Base-by-base conservation (phyloP, 768 basidiomycete genomes). In the Lactarius hengduanensis region DNA sequence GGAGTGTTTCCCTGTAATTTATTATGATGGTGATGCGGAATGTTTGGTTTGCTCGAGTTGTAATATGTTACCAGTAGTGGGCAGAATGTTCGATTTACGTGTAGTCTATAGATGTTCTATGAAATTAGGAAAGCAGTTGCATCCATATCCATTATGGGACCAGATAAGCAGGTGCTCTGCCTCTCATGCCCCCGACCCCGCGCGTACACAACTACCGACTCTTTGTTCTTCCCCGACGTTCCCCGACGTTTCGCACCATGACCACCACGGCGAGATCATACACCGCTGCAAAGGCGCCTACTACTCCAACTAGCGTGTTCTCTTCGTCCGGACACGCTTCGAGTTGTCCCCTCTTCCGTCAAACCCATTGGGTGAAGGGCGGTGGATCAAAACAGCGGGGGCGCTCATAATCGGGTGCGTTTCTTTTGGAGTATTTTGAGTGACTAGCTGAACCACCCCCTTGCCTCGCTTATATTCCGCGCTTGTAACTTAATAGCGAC, bases 401-500 rank as follows among this genome's bases (percentile, higher is more conserved):
- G 89, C 88, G 0, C 79, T 92, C 65, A 82, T 92, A 55, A 92
- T 92, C 68, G 91, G 91, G 90, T 88, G 65, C 59, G 80, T 78
- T 30, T 57, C 38, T 50, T 15, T 58, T 28, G 38, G 59, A 20
- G 36, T 32, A 34, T 59, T 2, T 6, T 22, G 1, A 2, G 30
- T 11, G 53, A 15, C 58, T 66, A 30, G 28, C 57, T 60, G 20
- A 59, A 59, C 43, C 4, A 15, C 50, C 10, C 4, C 26, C 11
- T 16, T 43, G 16, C 40, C 22, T 50, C 22, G 47, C n/a, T 10
- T 22, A 53, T 22, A 26, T 53, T 53, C 13, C 11, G 13, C 13
- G 15, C 50, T 15, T 32, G 8, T 34, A 34, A 32, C 34, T 34
- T 13, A 38, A 40, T 4, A 94, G 93, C 10, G 93, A 96, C 76